Base-by-base conservation (phyloP, 1,139 yeast genomes). In the Kurtzmaniella quercitrusa region DNA sequence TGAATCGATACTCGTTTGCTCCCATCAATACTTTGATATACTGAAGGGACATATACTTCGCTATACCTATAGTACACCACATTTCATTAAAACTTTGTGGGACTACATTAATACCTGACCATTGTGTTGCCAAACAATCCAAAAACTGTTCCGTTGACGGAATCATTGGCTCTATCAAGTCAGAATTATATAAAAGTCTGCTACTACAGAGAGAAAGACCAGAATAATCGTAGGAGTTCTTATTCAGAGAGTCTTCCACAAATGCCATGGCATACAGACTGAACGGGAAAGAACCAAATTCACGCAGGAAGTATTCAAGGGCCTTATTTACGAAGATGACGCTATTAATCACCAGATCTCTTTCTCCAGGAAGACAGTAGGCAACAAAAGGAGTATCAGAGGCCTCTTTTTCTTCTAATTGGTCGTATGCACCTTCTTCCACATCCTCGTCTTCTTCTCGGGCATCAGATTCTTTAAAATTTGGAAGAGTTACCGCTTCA, bases 251-350 rank as follows among this genome's bases (percentile, higher is more conserved):
- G 34, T 84, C 85, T 17, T 80, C 75, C 5, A 91, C 83, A 60
- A 93, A 90, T 4, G 85, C 82, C 37, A 93, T 58, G 0, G 91
- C 79, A 57, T 84, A 89, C 19, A 93, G 81, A 19, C 91, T 80
- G 57, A 88, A 93, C 0, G 98, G 98, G 53, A 81, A 94, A 0
- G 97, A 87, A 2, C 98, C 97, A 63, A 85, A 93, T 50, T 91
- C 97, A 51, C 85, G 82, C 47, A 91, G 83, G 53, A 80, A 89
- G 58, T 77, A 90, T 49, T 90, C 95, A 57, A 93, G 71, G 0
- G 96, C 95, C 52, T 79, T 82, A 55, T 80, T 81, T 10, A 90
- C 68, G 45, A 91, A 83, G 15, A 87, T 68, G 39, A 95, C 85
- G 0, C 96, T 79, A 56, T 90, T 90, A 25, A 77, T 60, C 0